These are phyloP conservation scores for Stylonectria norvegica DNA, from an alignment of 2,329 filamentous ascomycete species.

Conservation along the genomic window DNA sequence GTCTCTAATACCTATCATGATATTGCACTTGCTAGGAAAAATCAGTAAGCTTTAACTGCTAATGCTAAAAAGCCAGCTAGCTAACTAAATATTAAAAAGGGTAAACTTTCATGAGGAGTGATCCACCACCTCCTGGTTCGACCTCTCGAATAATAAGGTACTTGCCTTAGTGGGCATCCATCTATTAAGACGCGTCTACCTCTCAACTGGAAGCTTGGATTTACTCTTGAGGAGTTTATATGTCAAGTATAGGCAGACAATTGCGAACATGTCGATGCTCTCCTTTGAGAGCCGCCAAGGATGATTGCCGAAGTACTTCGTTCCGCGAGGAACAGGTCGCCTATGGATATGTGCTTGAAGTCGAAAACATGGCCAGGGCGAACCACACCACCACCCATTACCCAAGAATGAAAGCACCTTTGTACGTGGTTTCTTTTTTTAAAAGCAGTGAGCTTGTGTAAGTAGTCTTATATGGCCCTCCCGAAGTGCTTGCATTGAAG, in stretches of 20 bases:
- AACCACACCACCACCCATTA: too few species aligned
- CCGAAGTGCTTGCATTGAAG: too few species aligned
- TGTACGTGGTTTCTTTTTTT: too few species aligned
- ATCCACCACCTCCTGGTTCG: constrained; percentile 4
- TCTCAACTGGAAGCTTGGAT: constrained; percentile 4
- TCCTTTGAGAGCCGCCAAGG: constrained; percentile 10
- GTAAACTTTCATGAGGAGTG: constrained; percentile 7
- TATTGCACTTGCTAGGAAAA: too few species aligned
- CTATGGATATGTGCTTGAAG: constrained; percentile 8
- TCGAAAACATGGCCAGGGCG: too few species aligned
- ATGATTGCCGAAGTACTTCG: constrained; percentile 7
- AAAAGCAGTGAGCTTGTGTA: too few species aligned
- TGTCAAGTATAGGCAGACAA: constrained; percentile 5
- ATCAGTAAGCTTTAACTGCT: too few species aligned
- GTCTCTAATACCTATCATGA: too few species aligned
- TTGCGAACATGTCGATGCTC: constrained; percentile 3
- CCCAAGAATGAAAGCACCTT: too few species aligned
- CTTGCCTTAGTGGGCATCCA: constrained; percentile 8
- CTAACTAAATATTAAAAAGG: constrained; percentile 5
- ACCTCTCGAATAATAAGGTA: background rate
- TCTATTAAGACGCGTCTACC: constrained; percentile 9
- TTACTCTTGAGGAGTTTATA: constrained; percentile 10
- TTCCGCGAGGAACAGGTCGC: constrained; percentile 8
- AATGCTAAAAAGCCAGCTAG: too few species aligned
- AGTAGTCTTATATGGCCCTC: too few species aligned